Evolutionary conservation across 2,329 filamentous ascomycete species (phyloP).

Genomic region (Ophioceras dolichostomum): DNA sequence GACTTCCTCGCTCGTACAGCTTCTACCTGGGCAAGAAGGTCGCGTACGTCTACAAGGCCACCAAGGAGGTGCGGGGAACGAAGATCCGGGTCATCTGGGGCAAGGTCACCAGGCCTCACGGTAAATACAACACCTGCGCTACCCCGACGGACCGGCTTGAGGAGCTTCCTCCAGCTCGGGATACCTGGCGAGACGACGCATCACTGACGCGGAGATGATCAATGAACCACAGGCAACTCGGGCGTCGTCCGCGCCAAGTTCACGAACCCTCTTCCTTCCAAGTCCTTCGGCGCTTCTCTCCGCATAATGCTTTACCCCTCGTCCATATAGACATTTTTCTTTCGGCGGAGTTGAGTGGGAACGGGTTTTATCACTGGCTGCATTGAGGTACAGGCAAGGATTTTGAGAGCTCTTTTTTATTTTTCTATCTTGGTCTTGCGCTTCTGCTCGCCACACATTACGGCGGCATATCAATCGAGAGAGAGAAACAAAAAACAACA

Average conservation of each 20-base stretch:
- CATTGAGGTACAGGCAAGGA: constrained; percentile 8
- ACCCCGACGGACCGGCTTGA: not conserved
- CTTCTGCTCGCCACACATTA: constrained; percentile 1
- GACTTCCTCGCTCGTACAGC: constrained; percentile 21
- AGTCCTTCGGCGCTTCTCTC: constrained; percentile 92
- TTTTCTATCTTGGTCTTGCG: not conserved
- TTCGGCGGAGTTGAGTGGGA: constrained; percentile 15
- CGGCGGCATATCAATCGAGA: not conserved
- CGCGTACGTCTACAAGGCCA: constrained; percentile 95
- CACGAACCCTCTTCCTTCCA: constrained; percentile 86
- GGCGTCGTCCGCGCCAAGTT: constrained; percentile 98
- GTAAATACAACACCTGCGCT: constrained; percentile 3
- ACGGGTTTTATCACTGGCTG: constrained; percentile 11
- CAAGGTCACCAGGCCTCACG: constrained; percentile 14
- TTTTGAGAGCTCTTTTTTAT: constrained; percentile 1
- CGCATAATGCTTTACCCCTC: constrained; percentile 97
- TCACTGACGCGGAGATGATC: no score
- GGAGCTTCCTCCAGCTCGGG: no score
- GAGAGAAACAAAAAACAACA: not conserved
- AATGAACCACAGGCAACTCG: constrained; percentile 85
- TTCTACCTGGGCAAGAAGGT: constrained; percentile 99
- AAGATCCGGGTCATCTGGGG: constrained; percentile 70
- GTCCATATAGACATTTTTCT: constrained; percentile 66
- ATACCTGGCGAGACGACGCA: no score
- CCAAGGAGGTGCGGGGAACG: constrained; percentile 89